Conservation (phyloP, 192 early-diverging fungal species). For the Coemansia sp. region DNA sequence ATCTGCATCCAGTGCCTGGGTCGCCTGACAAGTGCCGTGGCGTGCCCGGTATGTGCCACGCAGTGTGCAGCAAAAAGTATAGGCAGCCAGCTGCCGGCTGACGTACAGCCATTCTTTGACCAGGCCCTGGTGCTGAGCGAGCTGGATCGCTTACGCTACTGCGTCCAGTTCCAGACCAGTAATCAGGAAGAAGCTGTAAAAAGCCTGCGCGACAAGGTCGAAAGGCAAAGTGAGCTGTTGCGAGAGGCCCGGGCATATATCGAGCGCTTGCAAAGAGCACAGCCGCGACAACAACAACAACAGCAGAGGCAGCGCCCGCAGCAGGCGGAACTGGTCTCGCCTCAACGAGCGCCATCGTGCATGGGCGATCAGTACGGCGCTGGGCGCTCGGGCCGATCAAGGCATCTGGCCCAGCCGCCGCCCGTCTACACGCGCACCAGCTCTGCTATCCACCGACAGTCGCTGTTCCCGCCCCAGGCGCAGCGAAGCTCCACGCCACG, state of each 20-base stretch:
- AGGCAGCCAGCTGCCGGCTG: slow-evolving; percentile 5
- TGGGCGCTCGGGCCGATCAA: too few relatives aligned
- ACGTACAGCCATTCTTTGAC: slow-evolving; percentile 23
- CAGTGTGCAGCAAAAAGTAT: slow-evolving; percentile 24
- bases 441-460: neutral
- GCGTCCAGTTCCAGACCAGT: slow-evolving; percentile 32
- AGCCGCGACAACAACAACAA: neutral
- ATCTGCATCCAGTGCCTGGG: slow-evolving; percentile 18
- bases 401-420: neutral
- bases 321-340: neutral
- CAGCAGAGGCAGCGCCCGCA: neutral
- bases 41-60: slow-evolving; percentile 24
- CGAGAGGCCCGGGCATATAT: slow-evolving; percentile 18
- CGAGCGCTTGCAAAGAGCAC: slow-evolving; percentile 5
- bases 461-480: neutral
- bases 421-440: neutral
- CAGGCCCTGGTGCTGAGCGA: slow-evolving; percentile 14
- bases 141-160: slow-evolving; percentile 31
- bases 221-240: slow-evolving; percentile 23
- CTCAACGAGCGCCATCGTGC: neutral
- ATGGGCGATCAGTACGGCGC: too few relatives aligned
- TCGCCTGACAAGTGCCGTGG: neutral
- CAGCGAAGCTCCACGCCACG: neutral
- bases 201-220: slow-evolving; percentile 7
- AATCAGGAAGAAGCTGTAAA: slow-evolving; percentile 27